Evolutionary conservation across 169 alveolate species (phyloP), one percentile per base, ranked within the genome.

Genomic region (Plasmodium cynomolgi): DNA sequence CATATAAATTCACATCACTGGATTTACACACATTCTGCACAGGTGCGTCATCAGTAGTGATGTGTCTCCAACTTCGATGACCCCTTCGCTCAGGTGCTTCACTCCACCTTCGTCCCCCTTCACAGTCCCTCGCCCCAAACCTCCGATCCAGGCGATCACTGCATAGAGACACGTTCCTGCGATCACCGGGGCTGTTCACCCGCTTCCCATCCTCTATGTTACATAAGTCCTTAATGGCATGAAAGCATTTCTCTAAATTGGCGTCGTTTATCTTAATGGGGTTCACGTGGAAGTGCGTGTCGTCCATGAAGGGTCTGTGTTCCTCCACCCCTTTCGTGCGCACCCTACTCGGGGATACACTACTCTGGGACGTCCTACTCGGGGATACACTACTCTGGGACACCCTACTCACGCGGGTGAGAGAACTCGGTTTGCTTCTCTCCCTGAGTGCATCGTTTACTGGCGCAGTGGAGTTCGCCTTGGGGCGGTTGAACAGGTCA

Each of bases 1-100:
- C 92, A 41, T 84, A 84, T 31, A 84, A 73, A 84, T 84, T 47
- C 2, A 84, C 34, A 11, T 72, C 83, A 26, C 83, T 34, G 3
- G 79, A 31, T 41, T 72, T 84, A 29, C 23, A n/a, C 7, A 74
- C 39, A 13, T 20, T 20, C 37, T 68, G 77, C 9, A 23, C n/a
- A 23, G 31, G 77, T 9, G 31, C 6, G 37, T 68, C 77, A 0
- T 23, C 77, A 0, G 5, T 1, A 50, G 0, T 23, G 62, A 44
- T 13, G 62, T 15, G 62, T 68, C 37, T 20, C 41, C 31, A 68
- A 23, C 4, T 26, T 20, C 0, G 39, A 1, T 20, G 77, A 8
- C 7, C 37, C 17, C 37, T 68, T 29, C 77, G 37, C 0, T 23
- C 37, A 8, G 31, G 77, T 20, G n/a, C 33, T 68, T 68, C 77